phyloP scores from a whole-genome alignment of 345 rosid genomes.

The Sisymbrium irio region DNA sequence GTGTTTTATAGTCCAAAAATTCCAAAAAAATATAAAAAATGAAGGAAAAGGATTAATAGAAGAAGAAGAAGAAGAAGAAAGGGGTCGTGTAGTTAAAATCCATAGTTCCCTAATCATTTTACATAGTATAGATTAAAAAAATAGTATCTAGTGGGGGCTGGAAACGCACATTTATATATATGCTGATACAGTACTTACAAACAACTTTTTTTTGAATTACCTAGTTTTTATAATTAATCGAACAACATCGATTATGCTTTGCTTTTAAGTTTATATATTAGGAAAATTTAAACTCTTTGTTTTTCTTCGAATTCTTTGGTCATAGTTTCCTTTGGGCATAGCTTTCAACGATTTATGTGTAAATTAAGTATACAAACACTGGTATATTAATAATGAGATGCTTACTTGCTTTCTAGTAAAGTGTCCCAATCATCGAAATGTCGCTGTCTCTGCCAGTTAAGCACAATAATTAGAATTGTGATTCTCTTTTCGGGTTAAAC shows the following conservation, averaged over 20 bases:
- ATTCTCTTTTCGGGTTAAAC: background rate
- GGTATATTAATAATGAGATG: background rate
- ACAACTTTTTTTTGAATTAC: background rate
- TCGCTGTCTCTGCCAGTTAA: conserved; percentile 17
- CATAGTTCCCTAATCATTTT: background rate
- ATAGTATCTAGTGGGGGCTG: too few species aligned
- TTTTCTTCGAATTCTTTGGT: background rate
- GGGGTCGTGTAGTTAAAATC: too few species aligned
- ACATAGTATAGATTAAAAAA: too few species aligned
- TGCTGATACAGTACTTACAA: background rate
- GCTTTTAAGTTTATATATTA: background rate
- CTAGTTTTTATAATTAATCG: background rate
- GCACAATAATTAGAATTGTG: conserved; percentile 2
- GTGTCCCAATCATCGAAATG: conserved; percentile 23
- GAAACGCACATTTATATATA: too few species aligned
- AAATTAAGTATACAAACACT: background rate
- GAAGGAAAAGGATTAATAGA: too few species aligned
- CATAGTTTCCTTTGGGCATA: background rate
- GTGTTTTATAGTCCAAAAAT: too few species aligned
- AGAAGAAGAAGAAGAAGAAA: too few species aligned
- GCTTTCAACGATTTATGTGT: background rate
- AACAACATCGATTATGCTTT: background rate
- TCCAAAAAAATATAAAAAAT: too few species aligned
- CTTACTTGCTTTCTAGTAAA: conserved; percentile 13
- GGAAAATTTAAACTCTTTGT: background rate